Percentiles rank a stretch among this genome's conserved stretches.
Conservation (phyloP, 306 rosid species). For the Crotalaria pallida region DNA sequence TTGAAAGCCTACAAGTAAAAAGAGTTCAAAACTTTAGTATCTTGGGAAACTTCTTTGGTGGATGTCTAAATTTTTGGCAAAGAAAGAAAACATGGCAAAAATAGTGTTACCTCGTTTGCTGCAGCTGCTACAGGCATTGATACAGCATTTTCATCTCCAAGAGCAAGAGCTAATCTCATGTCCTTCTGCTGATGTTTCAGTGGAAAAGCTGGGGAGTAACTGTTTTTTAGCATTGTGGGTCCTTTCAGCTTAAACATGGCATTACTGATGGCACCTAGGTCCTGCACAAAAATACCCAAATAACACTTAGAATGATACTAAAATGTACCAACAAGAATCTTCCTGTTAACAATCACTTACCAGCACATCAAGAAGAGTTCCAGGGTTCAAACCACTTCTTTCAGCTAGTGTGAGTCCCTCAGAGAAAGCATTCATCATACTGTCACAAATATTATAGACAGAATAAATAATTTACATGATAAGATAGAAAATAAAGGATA, state of each 20-base stretch:
- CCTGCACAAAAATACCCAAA: constrained; percentile 38
- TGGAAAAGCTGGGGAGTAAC: constrained; percentile 76
- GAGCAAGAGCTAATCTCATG: constrained; percentile 87
- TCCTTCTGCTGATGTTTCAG: constrained; percentile 91
- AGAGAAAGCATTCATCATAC: constrained; percentile 86
- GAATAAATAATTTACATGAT: constrained; percentile 1
- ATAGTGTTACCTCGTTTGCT: constrained; percentile 61
- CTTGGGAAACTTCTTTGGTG: not conserved
- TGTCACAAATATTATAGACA: constrained; percentile 20
- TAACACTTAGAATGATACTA: constrained; percentile 3
- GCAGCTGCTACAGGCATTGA: constrained; percentile 88
- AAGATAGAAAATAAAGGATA: constrained; percentile 4
- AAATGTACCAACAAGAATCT: not conserved
- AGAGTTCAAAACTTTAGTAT: not conserved
- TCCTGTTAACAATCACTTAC: constrained; percentile 32
- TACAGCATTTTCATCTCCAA: constrained; percentile 66
- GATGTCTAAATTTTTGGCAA: not conserved
- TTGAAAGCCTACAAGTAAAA: constrained; percentile 58
- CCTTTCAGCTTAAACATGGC: constrained; percentile 81
- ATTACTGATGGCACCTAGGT: constrained; percentile 62
- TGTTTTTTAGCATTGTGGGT: constrained; percentile 60
- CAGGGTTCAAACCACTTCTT: constrained; percentile 65
- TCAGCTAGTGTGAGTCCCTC: constrained; percentile 73
- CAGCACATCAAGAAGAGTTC: constrained; percentile 70
- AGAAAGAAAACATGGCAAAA: not conserved